Base-by-base conservation (phyloP, 1,139 yeast species). In the Waltiozyma sp. region DNA sequence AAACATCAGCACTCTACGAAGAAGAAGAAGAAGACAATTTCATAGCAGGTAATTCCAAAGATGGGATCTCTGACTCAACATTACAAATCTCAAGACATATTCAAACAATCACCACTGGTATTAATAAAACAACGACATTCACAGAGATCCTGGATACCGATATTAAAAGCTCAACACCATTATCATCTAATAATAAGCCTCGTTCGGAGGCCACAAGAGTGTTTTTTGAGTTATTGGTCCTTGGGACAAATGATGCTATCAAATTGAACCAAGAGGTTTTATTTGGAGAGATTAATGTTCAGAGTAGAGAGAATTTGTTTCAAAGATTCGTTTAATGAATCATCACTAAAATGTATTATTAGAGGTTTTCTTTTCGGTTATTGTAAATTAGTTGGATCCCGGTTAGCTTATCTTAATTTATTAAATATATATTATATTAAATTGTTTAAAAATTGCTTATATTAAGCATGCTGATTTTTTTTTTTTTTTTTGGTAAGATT, bases 151-250 rank as follows among this genome's bases (percentile, higher is more conserved):
- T 78, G 40, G 65, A 64, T 19, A 63, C 57, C 18, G 77, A 75
- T 41, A 38, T 54, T 18, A 47, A 46, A 10, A 39, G 51, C 1
- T 56, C 49, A 3, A 42, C 46, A 16, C 64, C 64, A 10, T 49
- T 65, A 28, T 58, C 68, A 1, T 44, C 42, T 9, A 21, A 8
- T 21, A 66, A 68, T 45, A 18, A 18, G 14, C 68, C 71, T 40
- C 75, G 72, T 52, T 68, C 68, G 49, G 80, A 81, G 52, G 91
- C 89, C 1, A 75, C 88, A 10, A 75, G 77, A 54, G 74, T 85
- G 49, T 88, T 88, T 62, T 87, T 88, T 56, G 95, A 88, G 58
- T 62, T 88, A 58, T 68, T 89, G 54, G 91, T 87, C 1, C 66
- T 88, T 49, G 94, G 95, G 1, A 83, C 94, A 9, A 70, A 78